These are phyloP conservation scores for Pythium plurisporium DNA, from an alignment of 352 stramenopile genomes.

Conservation along the genomic window DNA sequence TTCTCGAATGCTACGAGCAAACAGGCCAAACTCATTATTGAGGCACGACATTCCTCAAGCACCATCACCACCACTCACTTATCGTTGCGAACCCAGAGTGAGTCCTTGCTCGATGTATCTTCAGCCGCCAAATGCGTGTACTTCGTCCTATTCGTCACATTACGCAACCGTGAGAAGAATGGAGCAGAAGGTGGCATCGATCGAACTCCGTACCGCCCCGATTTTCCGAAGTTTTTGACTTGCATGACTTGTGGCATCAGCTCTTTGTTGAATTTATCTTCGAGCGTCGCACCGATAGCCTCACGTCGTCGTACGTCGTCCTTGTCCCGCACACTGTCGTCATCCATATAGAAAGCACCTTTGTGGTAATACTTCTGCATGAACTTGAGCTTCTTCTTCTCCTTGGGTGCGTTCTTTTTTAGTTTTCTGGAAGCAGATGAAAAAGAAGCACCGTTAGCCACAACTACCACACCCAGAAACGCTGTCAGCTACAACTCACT, in stretches of 20 bases:
- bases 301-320: constrained; percentile 91
- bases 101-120: constrained; percentile 90
- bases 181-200: too few species aligned
- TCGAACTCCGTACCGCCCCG: constrained; percentile 86
- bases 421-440: constrained; percentile 53
- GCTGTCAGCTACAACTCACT: constrained; percentile 30
- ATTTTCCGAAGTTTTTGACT: constrained; percentile 97
- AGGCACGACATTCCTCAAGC: too few species aligned
- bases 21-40: too few species aligned
- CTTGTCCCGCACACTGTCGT: constrained; percentile 85
- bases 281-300: constrained; percentile 83
- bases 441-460: neutral
- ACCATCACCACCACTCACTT: constrained; percentile 22
- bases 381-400: constrained; percentile 91
- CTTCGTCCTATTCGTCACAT: constrained; percentile 83
- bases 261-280: constrained; percentile 93
- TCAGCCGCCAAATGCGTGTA: constrained; percentile 98
- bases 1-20: constrained; percentile 51
- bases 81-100: constrained; percentile 72
- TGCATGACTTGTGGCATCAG: constrained; percentile 95
- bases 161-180: too few species aligned
- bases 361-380: constrained; percentile 99
- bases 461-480: neutral
- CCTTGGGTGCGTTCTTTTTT: constrained; percentile 74
- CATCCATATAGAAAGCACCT: constrained; percentile 97